Base-by-base conservation (phyloP, 129 eudicot genomes). In the Flaveria robusta region DNA sequence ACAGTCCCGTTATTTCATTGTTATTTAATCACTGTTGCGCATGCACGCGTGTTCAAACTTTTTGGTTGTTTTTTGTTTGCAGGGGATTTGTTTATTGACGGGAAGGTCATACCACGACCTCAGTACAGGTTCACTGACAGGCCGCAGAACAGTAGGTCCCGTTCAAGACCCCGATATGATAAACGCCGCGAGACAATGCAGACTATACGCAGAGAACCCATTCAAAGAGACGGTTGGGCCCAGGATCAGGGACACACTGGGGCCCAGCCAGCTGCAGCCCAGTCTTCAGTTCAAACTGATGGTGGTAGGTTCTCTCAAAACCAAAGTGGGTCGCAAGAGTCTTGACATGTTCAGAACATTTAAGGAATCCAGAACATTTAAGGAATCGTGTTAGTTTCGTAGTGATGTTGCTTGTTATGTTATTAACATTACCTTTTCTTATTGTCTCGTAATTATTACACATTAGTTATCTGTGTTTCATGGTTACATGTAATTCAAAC, bases 91-190 rank as follows among this genome's bases (percentile, higher is more conserved):
- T 91, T 84, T 80, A 79, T 88, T 19, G 98, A 91, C 70, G 97
- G 98, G 47, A 89, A 91, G 79, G 98, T 91, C 62, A 94, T 89
- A 50, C 96, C 84, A 4, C 83, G 98, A 72, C 98, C 98, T 39
- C 98, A 91, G 80, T 94, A 85, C 80, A 84, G 96, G 74, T 87
- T 81, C 58, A 81, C 79, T 19, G 85, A 91, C n/a, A 89, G 91
- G 81, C 97, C 85, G 49, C 86, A 75, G 71, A 85, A 80, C 71
- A 77, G 69, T 13, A 83, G 96, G 59, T 82, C 77, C 12, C 89
- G 97, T 77, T 84, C 96, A 43, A 90, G 97, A 11, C 90, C 92
- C 0, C 81, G 96, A 31, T 85, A 88, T 77, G 98, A 94, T 68
- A 91, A 88, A 80, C 96, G 97, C 50, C 87, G 97, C 23, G 92